Percentiles rank a stretch among this genome's conserved stretches.
phyloP scores from a whole-genome alignment of 2,329 filamentous ascomycete species.

The Botrytis fragariae region DNA sequence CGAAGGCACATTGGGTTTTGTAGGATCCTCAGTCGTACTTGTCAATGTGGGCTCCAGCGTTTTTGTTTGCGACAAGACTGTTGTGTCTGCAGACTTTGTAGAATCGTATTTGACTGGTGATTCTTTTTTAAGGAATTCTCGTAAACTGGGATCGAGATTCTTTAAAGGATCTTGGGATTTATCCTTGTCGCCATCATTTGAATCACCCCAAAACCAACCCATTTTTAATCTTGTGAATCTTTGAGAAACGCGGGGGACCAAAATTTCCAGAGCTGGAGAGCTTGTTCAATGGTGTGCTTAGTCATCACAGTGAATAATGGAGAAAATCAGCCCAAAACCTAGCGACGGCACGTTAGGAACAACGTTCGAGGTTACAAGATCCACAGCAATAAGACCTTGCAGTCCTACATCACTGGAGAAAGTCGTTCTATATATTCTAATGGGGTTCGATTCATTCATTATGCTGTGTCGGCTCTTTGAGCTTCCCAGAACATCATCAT shows the following conservation, averaged over 20 bases:
- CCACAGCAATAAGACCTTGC: too few relatives aligned
- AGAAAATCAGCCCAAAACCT: neutral
- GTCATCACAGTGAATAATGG: neutral
- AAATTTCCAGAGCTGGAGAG: slow-evolving; percentile 6
- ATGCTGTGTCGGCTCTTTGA: neutral
- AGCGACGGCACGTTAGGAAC: neutral
- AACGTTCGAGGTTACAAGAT: neutral
- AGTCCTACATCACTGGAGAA: neutral
- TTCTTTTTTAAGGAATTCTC: slow-evolving; percentile 65
- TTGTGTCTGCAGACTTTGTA: slow-evolving; percentile 26
- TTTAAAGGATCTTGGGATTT: slow-evolving; percentile 51
- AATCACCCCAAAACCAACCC: slow-evolving; percentile 40
- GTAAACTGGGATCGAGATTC: slow-evolving; percentile 61
- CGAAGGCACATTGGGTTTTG: slow-evolving; percentile 28
- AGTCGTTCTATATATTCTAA: neutral
- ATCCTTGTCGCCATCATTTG: slow-evolving; percentile 27
- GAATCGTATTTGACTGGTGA: slow-evolving; percentile 51
- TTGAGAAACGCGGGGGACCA: neutral
- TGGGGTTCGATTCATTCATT: neutral
- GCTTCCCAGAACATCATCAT: neutral
- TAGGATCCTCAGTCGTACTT: slow-evolving; percentile 21
- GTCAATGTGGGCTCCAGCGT: slow-evolving; percentile 13
- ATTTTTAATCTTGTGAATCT: slow-evolving; percentile 27
- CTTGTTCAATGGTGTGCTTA: neutral
- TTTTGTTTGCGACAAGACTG: slow-evolving; percentile 18